A percentile compares a stretch with the other conserved stretches of the same genome.
Conservation (phyloP, 169 alveolate genomes). For the Cryptosporidium sp. region DNA sequence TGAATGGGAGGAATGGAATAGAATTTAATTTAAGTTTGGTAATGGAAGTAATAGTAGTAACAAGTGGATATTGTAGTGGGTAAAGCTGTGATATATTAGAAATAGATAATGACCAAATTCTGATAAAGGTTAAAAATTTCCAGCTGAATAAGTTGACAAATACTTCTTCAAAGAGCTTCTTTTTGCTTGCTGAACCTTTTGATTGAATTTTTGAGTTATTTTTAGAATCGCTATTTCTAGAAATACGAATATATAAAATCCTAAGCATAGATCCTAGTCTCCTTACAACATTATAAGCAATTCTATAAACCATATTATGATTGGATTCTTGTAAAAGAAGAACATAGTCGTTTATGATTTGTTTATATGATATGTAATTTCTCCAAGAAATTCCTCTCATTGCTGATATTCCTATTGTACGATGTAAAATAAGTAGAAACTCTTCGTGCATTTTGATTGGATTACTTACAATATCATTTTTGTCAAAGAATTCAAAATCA, state of each 20-base stretch:
- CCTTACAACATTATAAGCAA: conserved; percentile 48
- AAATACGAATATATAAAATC: conserved; percentile 37
- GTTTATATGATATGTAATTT: conserved; percentile 21
- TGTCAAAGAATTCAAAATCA: conserved; percentile 6
- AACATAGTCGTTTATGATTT: conserved; percentile 24
- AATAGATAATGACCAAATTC: conserved; percentile 54
- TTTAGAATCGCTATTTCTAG: not conserved
- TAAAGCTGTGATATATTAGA: conserved; percentile 14
- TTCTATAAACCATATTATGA: conserved; percentile 30
- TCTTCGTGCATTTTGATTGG: conserved; percentile 57
- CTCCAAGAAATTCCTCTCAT: conserved; percentile 73
- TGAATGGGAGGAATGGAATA: conserved; percentile 39
- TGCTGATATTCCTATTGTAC: conserved; percentile 63
- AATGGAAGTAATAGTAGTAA: conserved; percentile 17
- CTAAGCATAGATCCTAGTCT: conserved; percentile 47
- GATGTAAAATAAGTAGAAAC: conserved; percentile 49
- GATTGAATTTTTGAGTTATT: not conserved
- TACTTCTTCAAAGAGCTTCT: conserved; percentile 44
- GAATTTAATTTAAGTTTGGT: conserved; percentile 33
- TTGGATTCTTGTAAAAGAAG: conserved; percentile 19
- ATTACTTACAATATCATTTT: conserved; percentile 12
- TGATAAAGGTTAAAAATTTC: conserved; percentile 30
- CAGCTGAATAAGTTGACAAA: conserved; percentile 34
- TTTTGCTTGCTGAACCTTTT: not conserved
- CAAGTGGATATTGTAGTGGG: conserved; percentile 64